Percentiles rank a stretch among this genome's conserved stretches.
phyloP scores from a whole-genome alignment of 2,329 filamentous ascomycete species.

The Stromatinia cepivora region DNA sequence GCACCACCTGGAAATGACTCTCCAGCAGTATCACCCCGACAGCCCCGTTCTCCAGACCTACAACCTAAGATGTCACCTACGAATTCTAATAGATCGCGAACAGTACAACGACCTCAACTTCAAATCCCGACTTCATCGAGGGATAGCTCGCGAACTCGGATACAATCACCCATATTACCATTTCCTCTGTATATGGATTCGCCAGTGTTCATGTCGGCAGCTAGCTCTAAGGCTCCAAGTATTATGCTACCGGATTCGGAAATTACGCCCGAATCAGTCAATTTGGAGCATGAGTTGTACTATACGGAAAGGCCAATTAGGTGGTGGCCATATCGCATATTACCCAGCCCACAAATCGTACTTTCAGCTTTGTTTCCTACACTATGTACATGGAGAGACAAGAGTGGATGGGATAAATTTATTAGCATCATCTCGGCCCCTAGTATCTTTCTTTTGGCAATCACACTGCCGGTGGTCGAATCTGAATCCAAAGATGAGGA shows the following conservation, averaged over 20 bases:
- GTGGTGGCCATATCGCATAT: conserved; percentile 79
- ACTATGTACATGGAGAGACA: conserved; percentile 76
- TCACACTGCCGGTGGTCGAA: conserved; percentile 90
- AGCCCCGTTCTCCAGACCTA: conserved; percentile 3
- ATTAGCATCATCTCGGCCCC: conserved; percentile 82
- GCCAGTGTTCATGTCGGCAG: conserved; percentile 35
- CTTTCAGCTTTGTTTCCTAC: conserved; percentile 82
- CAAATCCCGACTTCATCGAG: conserved; percentile 38
- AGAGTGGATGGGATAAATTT: conserved; percentile 80
- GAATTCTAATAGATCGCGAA: conserved; percentile 28
- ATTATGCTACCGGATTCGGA: conserved; percentile 37
- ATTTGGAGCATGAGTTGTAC: conserved; percentile 29
- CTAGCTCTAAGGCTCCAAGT: conserved; percentile 37
- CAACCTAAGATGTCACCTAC: conserved; percentile 22
- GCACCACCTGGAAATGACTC: conserved; percentile 46
- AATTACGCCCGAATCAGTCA: conserved; percentile 33
- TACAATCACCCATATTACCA: conserved; percentile 36
- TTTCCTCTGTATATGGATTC: conserved; percentile 41
- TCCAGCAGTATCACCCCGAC: conserved; percentile 31
- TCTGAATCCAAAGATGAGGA: conserved; percentile 56
- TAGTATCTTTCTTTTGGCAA: conserved; percentile 84
- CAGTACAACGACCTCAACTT: conserved; percentile 33
- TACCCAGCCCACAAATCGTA: conserved; percentile 73
- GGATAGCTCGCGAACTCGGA: conserved; percentile 34
- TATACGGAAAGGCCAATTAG: conserved; percentile 47